Evolutionary conservation across 1,284 basidiomycete species (phyloP).

Genomic region (Tausonia pullulans): DNA sequence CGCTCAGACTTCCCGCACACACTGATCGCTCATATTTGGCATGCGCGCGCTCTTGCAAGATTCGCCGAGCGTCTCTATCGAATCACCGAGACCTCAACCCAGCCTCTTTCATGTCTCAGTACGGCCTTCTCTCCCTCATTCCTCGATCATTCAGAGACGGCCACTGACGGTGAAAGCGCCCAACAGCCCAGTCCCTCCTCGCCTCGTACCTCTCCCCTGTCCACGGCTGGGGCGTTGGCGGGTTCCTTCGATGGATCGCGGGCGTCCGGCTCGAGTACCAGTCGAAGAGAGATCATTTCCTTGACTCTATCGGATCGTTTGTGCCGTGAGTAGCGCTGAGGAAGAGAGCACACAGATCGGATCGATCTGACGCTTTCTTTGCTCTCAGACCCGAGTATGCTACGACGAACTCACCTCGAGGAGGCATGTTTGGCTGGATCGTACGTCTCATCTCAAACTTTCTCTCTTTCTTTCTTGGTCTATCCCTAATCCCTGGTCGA

Average conservation of each 20-base stretch:
- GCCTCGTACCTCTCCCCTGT: not conserved
- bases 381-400: not conserved
- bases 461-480: not conserved
- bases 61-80: slow-evolving; percentile 2
- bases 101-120: slow-evolving; percentile 5
- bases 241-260: not conserved
- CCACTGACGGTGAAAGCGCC: not conserved
- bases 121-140: not conserved
- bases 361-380: not conserved
- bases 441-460: not conserved
- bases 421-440: slow-evolving; percentile 8
- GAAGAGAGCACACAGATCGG: no score
- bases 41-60: not conserved
- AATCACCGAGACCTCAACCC: slow-evolving; percentile 1
- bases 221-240: slow-evolving; percentile 3
- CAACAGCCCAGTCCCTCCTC: not conserved
- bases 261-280: slow-evolving; percentile 1
- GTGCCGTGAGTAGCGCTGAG: not conserved
- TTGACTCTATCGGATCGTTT: not conserved
- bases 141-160: not conserved
- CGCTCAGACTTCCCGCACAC: not conserved
- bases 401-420: not conserved
- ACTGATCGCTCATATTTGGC: not conserved
- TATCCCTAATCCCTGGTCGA: not conserved
- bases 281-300: not conserved